These are phyloP conservation scores for Amylostereum areolatum DNA, from an alignment of 1,284 basidiomycete genomes.

Conservation along the genomic window DNA sequence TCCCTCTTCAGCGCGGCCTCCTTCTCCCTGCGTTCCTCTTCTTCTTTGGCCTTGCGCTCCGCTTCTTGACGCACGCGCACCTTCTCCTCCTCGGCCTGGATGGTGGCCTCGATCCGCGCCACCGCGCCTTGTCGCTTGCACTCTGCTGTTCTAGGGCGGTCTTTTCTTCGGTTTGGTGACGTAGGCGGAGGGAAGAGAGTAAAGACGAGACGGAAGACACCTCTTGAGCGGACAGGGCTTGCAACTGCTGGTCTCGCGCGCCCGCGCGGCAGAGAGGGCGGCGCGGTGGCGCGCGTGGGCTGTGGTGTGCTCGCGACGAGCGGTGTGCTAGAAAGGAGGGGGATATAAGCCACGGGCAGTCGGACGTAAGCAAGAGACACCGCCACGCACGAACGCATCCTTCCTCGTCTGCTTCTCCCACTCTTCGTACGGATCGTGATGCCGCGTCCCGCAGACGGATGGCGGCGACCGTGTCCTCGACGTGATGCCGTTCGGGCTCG, in stretches of 20 bases:
- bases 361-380: not conserved
- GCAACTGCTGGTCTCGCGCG: too few species aligned
- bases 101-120: slow-evolving; percentile 58
- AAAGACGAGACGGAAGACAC: slow-evolving; percentile 40
- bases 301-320: slow-evolving; percentile 46
- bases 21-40: slow-evolving; percentile 35
- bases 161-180: slow-evolving; percentile 41
- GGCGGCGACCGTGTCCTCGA: slow-evolving; percentile 64
- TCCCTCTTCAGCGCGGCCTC: too few species aligned
- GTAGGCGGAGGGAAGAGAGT: slow-evolving; percentile 36
- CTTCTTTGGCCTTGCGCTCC: slow-evolving; percentile 41
- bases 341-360: not conserved
- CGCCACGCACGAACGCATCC: slow-evolving; percentile 54
- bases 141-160: slow-evolving; percentile 41
- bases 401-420: slow-evolving; percentile 65
- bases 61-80: slow-evolving; percentile 34
- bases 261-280: slow-evolving; percentile 29
- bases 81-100: slow-evolving; percentile 63
- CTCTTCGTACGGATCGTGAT: slow-evolving; percentile 73
- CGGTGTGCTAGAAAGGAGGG: slow-evolving; percentile 39
- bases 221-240: slow-evolving; percentile 35
- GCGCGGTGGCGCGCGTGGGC: slow-evolving; percentile 33
- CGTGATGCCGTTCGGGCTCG: slow-evolving; percentile 41
- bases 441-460: slow-evolving; percentile 57
- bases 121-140: slow-evolving; percentile 44